These are phyloP conservation scores for Cladosporium sp. DNA, from an alignment of 2,329 filamentous ascomycete species.

Conservation along the genomic window DNA sequence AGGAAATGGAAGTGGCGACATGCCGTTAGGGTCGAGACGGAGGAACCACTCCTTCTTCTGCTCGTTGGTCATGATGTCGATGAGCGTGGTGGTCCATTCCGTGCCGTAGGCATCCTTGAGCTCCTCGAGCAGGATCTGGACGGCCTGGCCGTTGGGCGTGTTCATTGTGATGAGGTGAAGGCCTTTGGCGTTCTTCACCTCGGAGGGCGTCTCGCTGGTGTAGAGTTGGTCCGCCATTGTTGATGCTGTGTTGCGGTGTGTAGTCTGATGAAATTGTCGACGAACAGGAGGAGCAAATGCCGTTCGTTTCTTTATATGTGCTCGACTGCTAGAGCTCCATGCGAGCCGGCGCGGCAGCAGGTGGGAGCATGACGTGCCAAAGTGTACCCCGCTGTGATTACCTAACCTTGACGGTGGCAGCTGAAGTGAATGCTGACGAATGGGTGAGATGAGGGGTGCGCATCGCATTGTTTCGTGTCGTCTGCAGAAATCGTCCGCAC, in stretches of 20 bases:
- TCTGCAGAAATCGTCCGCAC: neutral
- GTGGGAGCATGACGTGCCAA: constrained; percentile 5
- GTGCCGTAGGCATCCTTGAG: constrained; percentile 43
- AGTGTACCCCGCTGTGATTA: constrained; percentile 6
- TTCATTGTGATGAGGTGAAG: constrained; percentile 47
- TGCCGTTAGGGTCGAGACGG: constrained; percentile 34
- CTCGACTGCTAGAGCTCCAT: neutral
- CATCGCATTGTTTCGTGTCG: neutral
- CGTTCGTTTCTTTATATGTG: neutral
- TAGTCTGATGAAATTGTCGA: neutral
- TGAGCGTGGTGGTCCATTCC: constrained; percentile 43
- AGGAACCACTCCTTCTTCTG: constrained; percentile 53
- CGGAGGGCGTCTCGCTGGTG: constrained; percentile 19
- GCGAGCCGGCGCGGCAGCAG: neutral
- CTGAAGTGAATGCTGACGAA: neutral
- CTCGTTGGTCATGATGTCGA: constrained; percentile 47
- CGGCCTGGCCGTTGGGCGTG: constrained; percentile 48
- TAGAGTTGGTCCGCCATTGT: constrained; percentile 10
- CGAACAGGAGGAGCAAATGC: neutral
- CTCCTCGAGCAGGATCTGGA: constrained; percentile 52
- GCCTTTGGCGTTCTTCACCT: constrained; percentile 44
- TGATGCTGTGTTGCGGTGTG: neutral
- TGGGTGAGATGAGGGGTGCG: neutral
- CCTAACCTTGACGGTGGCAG: neutral
- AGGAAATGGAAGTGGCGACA: neutral